A percentile compares a stretch with the other conserved stretches of the same genome.
phyloP scores from a whole-genome alignment of 169 alveolate species.

The Plasmodium falciparum region DNA sequence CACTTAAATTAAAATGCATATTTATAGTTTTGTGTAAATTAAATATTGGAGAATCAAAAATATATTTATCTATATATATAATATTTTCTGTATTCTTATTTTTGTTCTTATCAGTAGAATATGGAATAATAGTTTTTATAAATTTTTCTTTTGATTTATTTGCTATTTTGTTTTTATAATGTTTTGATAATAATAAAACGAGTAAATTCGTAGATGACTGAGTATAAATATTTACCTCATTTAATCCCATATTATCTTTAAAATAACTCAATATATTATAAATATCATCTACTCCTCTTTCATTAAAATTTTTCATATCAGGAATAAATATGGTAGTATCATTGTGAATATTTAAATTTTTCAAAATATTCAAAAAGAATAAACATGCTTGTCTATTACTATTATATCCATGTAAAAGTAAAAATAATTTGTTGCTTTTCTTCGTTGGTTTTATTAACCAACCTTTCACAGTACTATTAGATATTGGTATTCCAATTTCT shows the following conservation, averaged over 20 bases:
- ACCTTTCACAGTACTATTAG: slow-evolving; percentile 24
- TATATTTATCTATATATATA: slow-evolving; percentile 62
- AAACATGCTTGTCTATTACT: slow-evolving; percentile 72
- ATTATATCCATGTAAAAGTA: slow-evolving; percentile 68
- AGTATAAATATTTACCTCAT: slow-evolving; percentile 62
- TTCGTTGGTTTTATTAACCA: slow-evolving; percentile 57
- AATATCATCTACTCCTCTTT: slow-evolving; percentile 67
- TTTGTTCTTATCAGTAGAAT: slow-evolving; percentile 26
- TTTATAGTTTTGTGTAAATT: slow-evolving; percentile 69
- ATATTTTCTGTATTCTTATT: slow-evolving; percentile 7
- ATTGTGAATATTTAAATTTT: slow-evolving; percentile 59
- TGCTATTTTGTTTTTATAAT: slow-evolving; percentile 58
- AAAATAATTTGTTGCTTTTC: slow-evolving; percentile 64
- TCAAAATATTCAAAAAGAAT: slow-evolving; percentile 67
- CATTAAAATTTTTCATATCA: slow-evolving; percentile 59
- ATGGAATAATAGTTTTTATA: slow-evolving; percentile 60
- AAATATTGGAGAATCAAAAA: slow-evolving; percentile 72
- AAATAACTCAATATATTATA: slow-evolving; percentile 48
- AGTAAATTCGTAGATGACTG: slow-evolving; percentile 73
- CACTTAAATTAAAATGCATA: slow-evolving; percentile 42
- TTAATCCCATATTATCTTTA: slow-evolving; percentile 60
- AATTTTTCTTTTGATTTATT: slow-evolving; percentile 68
- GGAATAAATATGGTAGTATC: slow-evolving; percentile 74
- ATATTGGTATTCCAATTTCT: slow-evolving; percentile 61
- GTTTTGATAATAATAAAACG: slow-evolving; percentile 54